A percentile compares a stretch with the other conserved stretches of the same genome.
phyloP scores from a whole-genome alignment of 2,329 filamentous ascomycete species.

The Talaromyces sp. region DNA sequence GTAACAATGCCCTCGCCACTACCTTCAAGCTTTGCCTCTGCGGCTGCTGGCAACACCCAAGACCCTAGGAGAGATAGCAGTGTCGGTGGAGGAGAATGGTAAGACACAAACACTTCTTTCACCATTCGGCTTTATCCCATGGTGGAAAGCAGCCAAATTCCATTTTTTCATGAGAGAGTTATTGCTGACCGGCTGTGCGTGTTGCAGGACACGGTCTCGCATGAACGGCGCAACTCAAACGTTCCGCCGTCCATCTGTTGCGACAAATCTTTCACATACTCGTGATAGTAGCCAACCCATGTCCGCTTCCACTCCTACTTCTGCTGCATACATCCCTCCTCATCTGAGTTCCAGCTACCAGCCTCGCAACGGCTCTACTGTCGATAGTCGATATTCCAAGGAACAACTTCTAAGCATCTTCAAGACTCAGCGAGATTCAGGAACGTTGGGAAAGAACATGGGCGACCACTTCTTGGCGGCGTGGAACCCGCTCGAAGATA shows the following conservation, averaged over 20 bases:
- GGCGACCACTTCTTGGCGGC: constrained; percentile 66
- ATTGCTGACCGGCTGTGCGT: constrained; percentile 15
- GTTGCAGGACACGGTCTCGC: constrained; percentile 54
- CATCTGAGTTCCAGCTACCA: constrained; percentile 52
- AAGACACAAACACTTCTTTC: constrained; percentile 36
- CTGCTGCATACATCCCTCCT: constrained; percentile 56
- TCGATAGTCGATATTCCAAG: constrained; percentile 65
- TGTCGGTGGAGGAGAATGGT: constrained; percentile 70
- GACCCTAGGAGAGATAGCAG: constrained; percentile 56
- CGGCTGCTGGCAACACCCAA: constrained; percentile 69
- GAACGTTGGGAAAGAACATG: constrained; percentile 55
- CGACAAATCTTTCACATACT: constrained; percentile 48
- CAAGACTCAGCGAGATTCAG: constrained; percentile 52
- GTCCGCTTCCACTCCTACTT: constrained; percentile 35
- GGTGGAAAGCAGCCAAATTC: not conserved
- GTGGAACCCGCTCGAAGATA: constrained; percentile 73
- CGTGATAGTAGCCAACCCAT: constrained; percentile 39
- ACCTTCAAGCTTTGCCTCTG: constrained; percentile 79
- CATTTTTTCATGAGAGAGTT: not conserved
- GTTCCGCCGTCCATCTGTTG: constrained; percentile 60
- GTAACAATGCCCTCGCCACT: constrained; percentile 65
- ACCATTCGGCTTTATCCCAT: not conserved
- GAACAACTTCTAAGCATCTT: constrained; percentile 75
- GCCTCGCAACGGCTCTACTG: constrained; percentile 52
- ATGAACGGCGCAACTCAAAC: constrained; percentile 64